Base-by-base conservation (phyloP, 495 filamentous ascomycete genomes). In the Amorphotheca resinae region DNA sequence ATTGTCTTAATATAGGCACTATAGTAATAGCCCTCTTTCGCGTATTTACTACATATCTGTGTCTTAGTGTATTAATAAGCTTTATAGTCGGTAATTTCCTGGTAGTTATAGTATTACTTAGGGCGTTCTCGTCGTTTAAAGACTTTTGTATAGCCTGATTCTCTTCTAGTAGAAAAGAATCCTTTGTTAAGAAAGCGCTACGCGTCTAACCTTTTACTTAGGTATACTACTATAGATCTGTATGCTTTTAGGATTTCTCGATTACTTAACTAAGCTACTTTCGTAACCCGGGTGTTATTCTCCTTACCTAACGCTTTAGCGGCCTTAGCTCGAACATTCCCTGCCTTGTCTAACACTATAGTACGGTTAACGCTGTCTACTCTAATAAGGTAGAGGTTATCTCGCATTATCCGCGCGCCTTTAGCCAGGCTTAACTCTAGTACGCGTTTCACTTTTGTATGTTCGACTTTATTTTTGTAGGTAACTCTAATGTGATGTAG, bases 1-100 rank as follows among this genome's bases (percentile, higher is more conserved):
- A 28, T 11, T 5, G 25, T 5, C 11, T 28, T 11, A 11, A 5
- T 28, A 28, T 11, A 28, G 5, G 5, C 25, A 11, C 25, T 28
- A 28, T 28, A 3, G 16, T 38, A 20, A 20, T 45, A 31, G 4
- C 42, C 42, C 32, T 7, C 33, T 17, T 38, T 4, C 9, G 42
- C 33, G 20, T 16, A 45, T 20, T 23, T 45, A 2, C 30, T 31
- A 26, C 42, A 45, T 3, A 25, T 18, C 21, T 45, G 42, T 9
- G 15, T 3, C 18, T 45, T 37, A 8, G 3, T 36, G 22, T 31
- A 45, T 18, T 5, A 23, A 31, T 4, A 45, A 4, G 42, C 31
- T 28, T 28, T 28, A 11, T 28, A 11, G 25, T 11, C 25, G n/a
- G n/a, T n/a, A 28, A 28, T 28, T 11, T 5, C 25, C 25, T 28